Base-by-base conservation (phyloP, 352 stramenopile species). In the Blastocystis sp. region DNA sequence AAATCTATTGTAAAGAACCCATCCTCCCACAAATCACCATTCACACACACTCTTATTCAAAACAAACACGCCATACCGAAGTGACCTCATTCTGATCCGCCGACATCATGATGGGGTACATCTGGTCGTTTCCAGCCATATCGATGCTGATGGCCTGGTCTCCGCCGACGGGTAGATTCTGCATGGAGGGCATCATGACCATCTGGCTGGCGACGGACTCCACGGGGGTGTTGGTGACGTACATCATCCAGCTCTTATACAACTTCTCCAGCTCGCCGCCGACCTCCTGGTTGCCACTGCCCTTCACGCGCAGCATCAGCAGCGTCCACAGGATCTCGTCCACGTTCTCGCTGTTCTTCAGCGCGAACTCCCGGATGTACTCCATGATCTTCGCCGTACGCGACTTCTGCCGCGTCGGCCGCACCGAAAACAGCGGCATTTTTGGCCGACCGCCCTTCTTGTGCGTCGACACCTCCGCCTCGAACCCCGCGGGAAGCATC, bases 281-380 rank as follows among this genome's bases (percentile, higher is more conserved):
- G 38, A 85, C 75, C 4, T 75, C 53, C 49, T n/a, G 11, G 51
- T 85, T 76, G 24, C 54, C 54, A 51, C 75, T 85, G 0, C 75
- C 75, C 36, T 85, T 69, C 57, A 85, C 75, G 18, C 75, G 34
- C 32, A 76, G 75, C 9, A 85, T 85, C 48, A 85, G 46, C 18
- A 85, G 44, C n/a, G 75, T 72, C 75, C 75, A 85, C 46, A 85
- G 75, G 14, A 85, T 72, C 14, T 85, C 75, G 40, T 85, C 75
- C 32, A 85, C 75, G 40, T 85, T 85, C 75, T 85, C 75, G 29
- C 53, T 16, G 32, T 85, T 72, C 46, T 85, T 38, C 9, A 75
- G 27, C 40, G 75, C 75, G 29, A 85, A 85, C 9, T 32, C 6
- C 18, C 75, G 75, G 40, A 85, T 85, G 32, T 54, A 85, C 9